Evolutionary conservation across 768 basidiomycete genomes (phyloP).

Genomic region (Amylocystis lapponica): DNA sequence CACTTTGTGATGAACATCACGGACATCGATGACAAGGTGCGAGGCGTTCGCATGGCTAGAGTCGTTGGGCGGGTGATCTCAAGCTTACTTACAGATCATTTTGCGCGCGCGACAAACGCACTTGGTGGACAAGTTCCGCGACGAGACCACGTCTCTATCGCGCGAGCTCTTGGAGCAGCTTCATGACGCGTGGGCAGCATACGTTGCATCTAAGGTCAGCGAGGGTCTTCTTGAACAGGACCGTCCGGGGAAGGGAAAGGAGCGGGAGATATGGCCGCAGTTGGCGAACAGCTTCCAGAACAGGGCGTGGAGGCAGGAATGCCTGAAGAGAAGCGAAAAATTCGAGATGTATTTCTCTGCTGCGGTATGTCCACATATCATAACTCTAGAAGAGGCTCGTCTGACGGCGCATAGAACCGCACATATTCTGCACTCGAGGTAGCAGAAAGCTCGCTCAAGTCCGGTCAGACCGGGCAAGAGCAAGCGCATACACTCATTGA

Average conservation of each 20-base stretch:
- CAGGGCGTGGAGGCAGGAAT: conserved; percentile 61
- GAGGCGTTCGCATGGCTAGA: neutral
- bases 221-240: conserved; percentile 54
- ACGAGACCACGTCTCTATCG: conserved; percentile 49
- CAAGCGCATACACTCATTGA: conserved; percentile 58
- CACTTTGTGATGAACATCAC: conserved; percentile 99
- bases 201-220: conserved; percentile 56
- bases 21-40: conserved; percentile 97
- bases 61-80: no score
- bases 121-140: conserved; percentile 57
- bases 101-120: conserved; percentile 79
- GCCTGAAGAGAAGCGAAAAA: conserved; percentile 80
- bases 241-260: conserved; percentile 40
- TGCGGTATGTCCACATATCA: conserved; percentile 47
- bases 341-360: conserved; percentile 84
- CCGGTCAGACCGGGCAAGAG: conserved; percentile 35
- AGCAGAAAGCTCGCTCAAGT: conserved; percentile 40
- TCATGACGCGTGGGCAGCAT: conserved; percentile 57
- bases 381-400: conserved; percentile 2
- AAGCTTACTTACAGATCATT: conserved; percentile 67
- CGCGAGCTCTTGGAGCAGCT: conserved; percentile 52
- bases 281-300: conserved; percentile 46
- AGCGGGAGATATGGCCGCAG: conserved; percentile 47
- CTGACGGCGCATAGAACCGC: conserved; percentile 32
- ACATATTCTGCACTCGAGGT: conserved; percentile 46